phyloP scores from a whole-genome alignment of 2,329 filamentous ascomycete species.

The Stemphylium lycopersici region DNA sequence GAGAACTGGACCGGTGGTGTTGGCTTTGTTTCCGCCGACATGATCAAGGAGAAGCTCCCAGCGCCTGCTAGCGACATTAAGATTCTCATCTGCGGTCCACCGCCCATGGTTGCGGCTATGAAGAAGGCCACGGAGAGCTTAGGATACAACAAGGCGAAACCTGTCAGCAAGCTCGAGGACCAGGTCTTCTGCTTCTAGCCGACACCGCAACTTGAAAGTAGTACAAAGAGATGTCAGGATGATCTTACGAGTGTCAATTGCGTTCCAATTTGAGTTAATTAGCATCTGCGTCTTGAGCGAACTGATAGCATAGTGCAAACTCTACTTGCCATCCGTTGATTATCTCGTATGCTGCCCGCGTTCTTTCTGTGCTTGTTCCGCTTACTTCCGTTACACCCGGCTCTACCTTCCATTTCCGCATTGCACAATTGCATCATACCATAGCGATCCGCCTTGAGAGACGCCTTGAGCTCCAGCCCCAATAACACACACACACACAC shows the following conservation, averaged over 20 bases:
- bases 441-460: background rate
- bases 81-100: conserved; percentile 91
- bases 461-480: background rate
- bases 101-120: conserved; percentile 94
- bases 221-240: too few species aligned
- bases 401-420: background rate
- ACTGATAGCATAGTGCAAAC: background rate
- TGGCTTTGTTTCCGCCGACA: conserved; percentile 92
- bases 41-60: conserved; percentile 88
- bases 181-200: conserved; percentile 93
- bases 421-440: background rate
- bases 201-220: background rate
- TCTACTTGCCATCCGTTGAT: too few species aligned
- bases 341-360: too few species aligned
- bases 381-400: background rate
- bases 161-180: conserved; percentile 97
- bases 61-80: conserved; percentile 86
- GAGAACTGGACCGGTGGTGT: conserved; percentile 90
- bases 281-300: background rate
- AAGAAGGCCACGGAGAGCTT: conserved; percentile 93
- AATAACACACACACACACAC: too few species aligned
- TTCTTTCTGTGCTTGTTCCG: background rate
- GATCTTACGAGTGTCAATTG: too few species aligned
- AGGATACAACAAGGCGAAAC: conserved; percentile 88
- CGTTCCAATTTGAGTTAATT: background rate